Evolutionary conservation across 2,329 filamentous ascomycete genomes (phyloP).

Genomic region (Didymella exigua): DNA sequence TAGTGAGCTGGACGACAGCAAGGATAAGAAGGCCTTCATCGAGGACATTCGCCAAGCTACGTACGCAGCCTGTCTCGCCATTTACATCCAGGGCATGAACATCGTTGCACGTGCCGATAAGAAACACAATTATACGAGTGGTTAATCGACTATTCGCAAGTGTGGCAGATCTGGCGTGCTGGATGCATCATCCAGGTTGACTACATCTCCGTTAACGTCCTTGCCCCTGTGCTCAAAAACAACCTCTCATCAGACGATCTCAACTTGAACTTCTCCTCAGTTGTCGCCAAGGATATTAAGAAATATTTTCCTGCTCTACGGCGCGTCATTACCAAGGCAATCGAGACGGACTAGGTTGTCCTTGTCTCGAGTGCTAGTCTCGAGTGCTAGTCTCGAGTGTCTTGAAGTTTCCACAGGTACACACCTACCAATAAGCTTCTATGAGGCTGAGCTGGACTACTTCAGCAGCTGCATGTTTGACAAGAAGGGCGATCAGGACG

Average conservation of each 20-base stretch:
- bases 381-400: constrained; percentile 69
- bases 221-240: constrained; percentile 54
- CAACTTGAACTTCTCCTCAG: constrained; percentile 49
- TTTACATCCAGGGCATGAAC: constrained; percentile 70
- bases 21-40: constrained; percentile 54
- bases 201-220: constrained; percentile 63
- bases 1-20: constrained; percentile 36
- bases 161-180: constrained; percentile 68
- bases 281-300: constrained; percentile 61
- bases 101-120: constrained; percentile 65
- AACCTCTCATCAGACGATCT: constrained; percentile 52
- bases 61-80: constrained; percentile 65
- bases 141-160: constrained; percentile 59
- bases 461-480: constrained; percentile 73
- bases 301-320: constrained; percentile 60
- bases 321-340: constrained; percentile 59
- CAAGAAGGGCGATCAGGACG: constrained; percentile 58
- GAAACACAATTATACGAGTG: constrained; percentile 65
- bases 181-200: constrained; percentile 75
- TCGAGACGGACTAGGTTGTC: constrained; percentile 64
- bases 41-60: constrained; percentile 65
- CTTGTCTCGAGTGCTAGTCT: constrained; percentile 65
- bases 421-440: constrained; percentile 69
- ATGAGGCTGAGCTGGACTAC: constrained; percentile 73
- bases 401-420: constrained; percentile 67